Conservation (phyloP, 2,329 filamentous ascomycete species). For the Aspergillus hiratsukae region DNA sequence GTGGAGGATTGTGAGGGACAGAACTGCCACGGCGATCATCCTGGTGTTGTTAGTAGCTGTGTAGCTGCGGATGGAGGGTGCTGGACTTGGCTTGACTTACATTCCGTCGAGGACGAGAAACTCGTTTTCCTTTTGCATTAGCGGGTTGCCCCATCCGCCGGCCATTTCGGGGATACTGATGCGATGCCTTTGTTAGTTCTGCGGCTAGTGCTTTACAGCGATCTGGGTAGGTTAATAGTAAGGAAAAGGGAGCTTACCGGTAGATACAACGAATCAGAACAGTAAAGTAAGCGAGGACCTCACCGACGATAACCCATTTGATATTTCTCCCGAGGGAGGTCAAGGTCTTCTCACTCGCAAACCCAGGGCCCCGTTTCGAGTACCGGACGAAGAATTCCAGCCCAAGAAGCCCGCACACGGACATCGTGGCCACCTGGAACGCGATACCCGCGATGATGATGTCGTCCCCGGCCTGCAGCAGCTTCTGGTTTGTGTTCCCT, state of each 20-base stretch:
- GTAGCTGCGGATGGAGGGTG: not conserved
- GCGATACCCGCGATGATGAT: conserved; percentile 57
- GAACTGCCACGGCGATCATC: conserved; percentile 43
- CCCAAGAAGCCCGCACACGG: conserved; percentile 32
- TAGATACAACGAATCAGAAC: conserved; percentile 43
- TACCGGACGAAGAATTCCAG: conserved; percentile 44
- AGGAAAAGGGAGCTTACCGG: conserved; percentile 25
- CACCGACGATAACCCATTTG: conserved; percentile 23
- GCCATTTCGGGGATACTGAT: conserved; percentile 48
- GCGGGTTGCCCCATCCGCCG: conserved; percentile 45
- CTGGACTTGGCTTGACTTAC: conserved; percentile 24
- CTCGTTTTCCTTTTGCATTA: conserved; percentile 46
- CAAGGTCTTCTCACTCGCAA: conserved; percentile 23
- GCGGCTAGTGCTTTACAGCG: too few relatives aligned
- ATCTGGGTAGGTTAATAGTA: not conserved
- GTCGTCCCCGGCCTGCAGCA: conserved; percentile 48
- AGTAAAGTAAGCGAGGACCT: conserved; percentile 35
- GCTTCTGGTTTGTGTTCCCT: conserved; percentile 28
- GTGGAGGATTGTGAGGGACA: conserved; percentile 41
- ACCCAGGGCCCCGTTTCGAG: conserved; percentile 19
- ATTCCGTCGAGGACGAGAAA: conserved; percentile 47
- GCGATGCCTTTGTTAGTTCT: too few relatives aligned
- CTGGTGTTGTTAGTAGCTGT: conserved; percentile 20
- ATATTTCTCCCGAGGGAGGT: conserved; percentile 18
- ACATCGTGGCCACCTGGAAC: conserved; percentile 52